Percentiles rank a stretch among this genome's conserved stretches.
Conservation (phyloP, 108 stramenopile genomes). For the Poteriospumella lacustris region DNA sequence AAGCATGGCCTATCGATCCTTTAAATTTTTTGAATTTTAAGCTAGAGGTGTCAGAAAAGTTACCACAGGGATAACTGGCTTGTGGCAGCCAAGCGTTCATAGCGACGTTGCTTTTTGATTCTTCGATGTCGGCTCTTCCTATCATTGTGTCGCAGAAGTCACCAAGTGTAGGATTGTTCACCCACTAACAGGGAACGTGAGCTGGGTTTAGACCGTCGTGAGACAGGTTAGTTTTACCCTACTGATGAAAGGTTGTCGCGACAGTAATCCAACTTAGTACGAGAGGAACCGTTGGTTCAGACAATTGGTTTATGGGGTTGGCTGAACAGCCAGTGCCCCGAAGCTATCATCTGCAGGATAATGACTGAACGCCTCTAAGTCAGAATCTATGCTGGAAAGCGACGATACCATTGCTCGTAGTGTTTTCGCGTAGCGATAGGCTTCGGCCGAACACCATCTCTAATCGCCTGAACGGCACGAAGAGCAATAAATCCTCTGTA, state of each 20-base stretch:
- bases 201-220: slow-evolving; percentile 97
- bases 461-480: slow-evolving; percentile 69
- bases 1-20: slow-evolving; percentile 95
- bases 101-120: slow-evolving; percentile 80
- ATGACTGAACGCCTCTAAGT: slow-evolving; percentile 91
- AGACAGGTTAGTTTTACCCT: slow-evolving; percentile 94
- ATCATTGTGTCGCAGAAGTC: slow-evolving; percentile 91
- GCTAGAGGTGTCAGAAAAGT: slow-evolving; percentile 96
- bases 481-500: slow-evolving; percentile 88
- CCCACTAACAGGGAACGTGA: slow-evolving; percentile 91
- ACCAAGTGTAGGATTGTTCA: slow-evolving; percentile 94
- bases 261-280: slow-evolving; percentile 97
- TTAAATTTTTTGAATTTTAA: slow-evolving; percentile 86
- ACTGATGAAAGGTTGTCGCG: slow-evolving; percentile 78
- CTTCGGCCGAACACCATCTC: slow-evolving; percentile 33
- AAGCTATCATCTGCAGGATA: slow-evolving; percentile 87
- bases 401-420: slow-evolving; percentile 54
- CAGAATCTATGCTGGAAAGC: slow-evolving; percentile 86
- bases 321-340: slow-evolving; percentile 81
- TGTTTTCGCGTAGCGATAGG: slow-evolving; percentile 37
- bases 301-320: slow-evolving; percentile 83
- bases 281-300: slow-evolving; percentile 96
- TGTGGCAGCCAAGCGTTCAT: slow-evolving; percentile 69
- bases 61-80: slow-evolving; percentile 97
- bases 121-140: slow-evolving; percentile 86